These are phyloP conservation scores for Chaetoscypha palmicola DNA, from an alignment of 2,329 filamentous ascomycete species.

Conservation along the genomic window DNA sequence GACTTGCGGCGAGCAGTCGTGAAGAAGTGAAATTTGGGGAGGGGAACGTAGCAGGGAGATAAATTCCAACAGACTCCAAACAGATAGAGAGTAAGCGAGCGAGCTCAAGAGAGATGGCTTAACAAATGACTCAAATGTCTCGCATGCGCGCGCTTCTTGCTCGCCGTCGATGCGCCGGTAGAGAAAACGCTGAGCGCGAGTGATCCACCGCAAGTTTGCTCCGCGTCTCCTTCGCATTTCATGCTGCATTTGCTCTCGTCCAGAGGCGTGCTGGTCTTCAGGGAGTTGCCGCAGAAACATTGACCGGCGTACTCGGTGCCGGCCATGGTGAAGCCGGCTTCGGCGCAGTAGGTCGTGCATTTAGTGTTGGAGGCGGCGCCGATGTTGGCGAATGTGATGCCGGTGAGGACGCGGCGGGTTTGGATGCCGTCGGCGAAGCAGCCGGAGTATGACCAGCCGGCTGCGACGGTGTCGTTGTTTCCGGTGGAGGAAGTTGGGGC, in stretches of 20 bases:
- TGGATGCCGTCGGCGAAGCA: constrained; percentile 35
- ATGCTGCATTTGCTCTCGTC: constrained; percentile 40
- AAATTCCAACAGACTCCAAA: too few relatives aligned
- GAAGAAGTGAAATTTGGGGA: too few relatives aligned
- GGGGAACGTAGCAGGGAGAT: too few relatives aligned
- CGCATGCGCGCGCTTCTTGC: neutral
- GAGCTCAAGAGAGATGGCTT: constrained; percentile 1
- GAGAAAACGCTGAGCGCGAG: constrained; percentile 40
- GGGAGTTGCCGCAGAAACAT: constrained; percentile 41
- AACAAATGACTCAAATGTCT: constrained; percentile 3
- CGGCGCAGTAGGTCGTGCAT: constrained; percentile 43
- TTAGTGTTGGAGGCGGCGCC: constrained; percentile 38
- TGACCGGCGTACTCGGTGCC: constrained; percentile 43
- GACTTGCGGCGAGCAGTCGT: too few relatives aligned
- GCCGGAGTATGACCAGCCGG: constrained; percentile 35
- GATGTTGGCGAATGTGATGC: constrained; percentile 36
- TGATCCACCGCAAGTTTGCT: constrained; percentile 44
- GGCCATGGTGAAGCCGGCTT: constrained; percentile 38
- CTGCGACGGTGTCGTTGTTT: constrained; percentile 18
- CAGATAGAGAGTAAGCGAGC: too few relatives aligned
- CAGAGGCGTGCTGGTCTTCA: constrained; percentile 36
- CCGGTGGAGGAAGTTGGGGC: constrained; percentile 8
- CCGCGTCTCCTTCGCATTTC: constrained; percentile 42
- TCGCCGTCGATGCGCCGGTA: constrained; percentile 1
- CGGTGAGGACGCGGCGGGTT: constrained; percentile 34